A percentile compares a stretch with the other conserved stretches of the same genome.
phyloP scores from a whole-genome alignment of 371 early-diverging fungal species.

The Polyrhizophydium stewartii region DNA sequence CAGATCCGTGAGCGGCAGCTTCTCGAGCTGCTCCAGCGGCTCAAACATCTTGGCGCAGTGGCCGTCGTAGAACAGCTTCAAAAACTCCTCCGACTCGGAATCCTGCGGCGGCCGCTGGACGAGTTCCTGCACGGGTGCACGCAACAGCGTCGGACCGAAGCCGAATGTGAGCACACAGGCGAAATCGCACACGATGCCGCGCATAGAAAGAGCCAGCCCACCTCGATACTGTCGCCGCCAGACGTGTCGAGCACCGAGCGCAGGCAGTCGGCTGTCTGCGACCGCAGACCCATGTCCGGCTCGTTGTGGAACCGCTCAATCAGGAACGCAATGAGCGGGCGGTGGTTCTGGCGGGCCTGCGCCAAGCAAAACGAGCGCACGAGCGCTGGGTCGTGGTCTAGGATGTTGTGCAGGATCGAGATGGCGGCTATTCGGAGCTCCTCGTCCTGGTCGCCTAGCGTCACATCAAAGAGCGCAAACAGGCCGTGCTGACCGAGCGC shows the following conservation, averaged over 20 bases:
- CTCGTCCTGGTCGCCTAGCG: conserved; percentile 49
- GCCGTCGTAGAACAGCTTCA: conserved; percentile 67
- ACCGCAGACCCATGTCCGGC: conserved; percentile 57
- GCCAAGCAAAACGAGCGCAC: conserved; percentile 66
- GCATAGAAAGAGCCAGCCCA: neutral
- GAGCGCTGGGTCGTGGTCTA: conserved; percentile 74
- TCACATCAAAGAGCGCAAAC: conserved; percentile 66
- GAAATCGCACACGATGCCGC: neutral
- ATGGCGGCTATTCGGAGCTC: conserved; percentile 56
- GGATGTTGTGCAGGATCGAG: conserved; percentile 65
- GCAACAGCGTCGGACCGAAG: neutral
- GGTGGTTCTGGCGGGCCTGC: conserved; percentile 47
- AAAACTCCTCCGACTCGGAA: conserved; percentile 64
- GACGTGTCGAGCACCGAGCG: conserved; percentile 66
- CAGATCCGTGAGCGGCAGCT: conserved; percentile 19
- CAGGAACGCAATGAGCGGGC: conserved; percentile 56
- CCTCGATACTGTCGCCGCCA: conserved; percentile 24
- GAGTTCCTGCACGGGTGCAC: conserved; percentile 6
- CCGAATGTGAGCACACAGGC: neutral
- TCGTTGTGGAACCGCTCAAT: conserved; percentile 58
- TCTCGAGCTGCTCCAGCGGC: conserved; percentile 44
- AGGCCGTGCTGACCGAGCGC: conserved; percentile 52
- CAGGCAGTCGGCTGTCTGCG: conserved; percentile 70
- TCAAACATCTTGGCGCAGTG: conserved; percentile 51
- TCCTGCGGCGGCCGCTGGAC: conserved; percentile 4